phyloP scores from a whole-genome alignment of 2,329 filamentous ascomycete species.

The Anisogramma anomala region DNA sequence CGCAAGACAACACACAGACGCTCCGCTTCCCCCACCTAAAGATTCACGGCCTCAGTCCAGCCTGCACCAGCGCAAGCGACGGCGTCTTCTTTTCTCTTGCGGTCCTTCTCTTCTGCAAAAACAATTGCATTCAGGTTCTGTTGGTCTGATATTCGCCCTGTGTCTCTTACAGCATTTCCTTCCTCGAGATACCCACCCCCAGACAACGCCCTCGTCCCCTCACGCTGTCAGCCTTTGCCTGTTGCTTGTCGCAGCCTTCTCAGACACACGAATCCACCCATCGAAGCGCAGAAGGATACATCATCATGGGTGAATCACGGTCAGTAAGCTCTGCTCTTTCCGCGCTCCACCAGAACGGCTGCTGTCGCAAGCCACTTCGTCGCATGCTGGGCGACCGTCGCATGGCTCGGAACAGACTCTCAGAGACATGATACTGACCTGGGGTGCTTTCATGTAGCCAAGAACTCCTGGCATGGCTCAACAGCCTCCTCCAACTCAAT shows the following conservation, averaged over 20 bases:
- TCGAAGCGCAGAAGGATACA: constrained; percentile 8
- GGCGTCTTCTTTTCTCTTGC: constrained; percentile 11
- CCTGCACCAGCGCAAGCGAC: not conserved
- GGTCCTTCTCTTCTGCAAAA: constrained; percentile 8
- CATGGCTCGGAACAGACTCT: not conserved
- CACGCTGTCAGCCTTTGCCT: not conserved
- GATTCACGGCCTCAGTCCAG: not conserved
- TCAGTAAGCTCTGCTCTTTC: constrained; percentile 19
- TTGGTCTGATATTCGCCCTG: not conserved
- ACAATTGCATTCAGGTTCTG: not conserved
- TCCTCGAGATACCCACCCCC: constrained; percentile 13
- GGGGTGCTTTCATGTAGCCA: constrained; percentile 48
- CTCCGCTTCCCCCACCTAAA: not conserved
- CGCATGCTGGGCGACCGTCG: not conserved
- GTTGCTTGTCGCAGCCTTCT: too few species aligned
- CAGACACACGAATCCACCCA: too few species aligned
- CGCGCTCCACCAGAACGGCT: not conserved
- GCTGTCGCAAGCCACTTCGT: not conserved
- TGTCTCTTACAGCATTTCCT: not conserved
- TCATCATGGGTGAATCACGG: constrained; percentile 55
- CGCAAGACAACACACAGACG: not conserved
- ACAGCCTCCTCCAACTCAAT: constrained; percentile 95
- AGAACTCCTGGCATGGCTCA: constrained; percentile 91
- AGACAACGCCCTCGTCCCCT: not conserved
- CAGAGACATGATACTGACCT: constrained; percentile 1